Evolutionary conservation across 805 yeast species (phyloP), one percentile per base, ranked within the genome.

Genomic region (Candida sphagnicola): DNA sequence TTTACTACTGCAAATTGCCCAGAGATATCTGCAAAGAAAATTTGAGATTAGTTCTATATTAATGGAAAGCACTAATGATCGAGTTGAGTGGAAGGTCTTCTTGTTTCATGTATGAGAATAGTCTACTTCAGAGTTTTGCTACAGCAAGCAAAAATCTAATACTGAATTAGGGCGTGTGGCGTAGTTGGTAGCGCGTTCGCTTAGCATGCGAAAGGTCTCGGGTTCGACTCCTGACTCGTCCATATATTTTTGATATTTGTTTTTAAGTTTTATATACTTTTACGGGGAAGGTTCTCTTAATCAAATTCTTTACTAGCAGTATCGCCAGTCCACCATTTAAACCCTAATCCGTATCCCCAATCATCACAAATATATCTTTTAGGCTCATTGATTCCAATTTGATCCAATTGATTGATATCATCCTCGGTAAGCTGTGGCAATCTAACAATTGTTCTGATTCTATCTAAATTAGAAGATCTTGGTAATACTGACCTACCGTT

Each of bases 401-500:
- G 35, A 39, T 63, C 61, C 37, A 73, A 50, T 3, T 40, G 37
- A 0, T 40, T 41, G 23, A 72, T 44, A 8, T 74, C 78, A 8
- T 61, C 65, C 18, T 54, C 41, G 2, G 69, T 52, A 29, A 74
- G 48, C 2, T 56, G 51, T 4, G 75, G 70, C 25, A 57, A 48
- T 30, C 53, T 43, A 14, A 58, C 53, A n/a, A 62, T 68, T 10
- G 51, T 48, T 43, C 58, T 65, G 37, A 86, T 74, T 56, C 95
- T 77, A 17, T 71, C 72, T n/a, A 75, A 66, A 37, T 83, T 85
- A 12, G 79, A 69, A 0, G 95, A 81, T 62, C 90, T 77, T 32
- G 93, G 88, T 34, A 85, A 60, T 2, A 74, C 79, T 8, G 71
- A 67, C 39, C 83, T 70, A 2, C 85, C 89, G 29, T 77, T 69